phyloP scores from a whole-genome alignment of 2,329 filamentous ascomycete species.

The Hypoxylon sp. region DNA sequence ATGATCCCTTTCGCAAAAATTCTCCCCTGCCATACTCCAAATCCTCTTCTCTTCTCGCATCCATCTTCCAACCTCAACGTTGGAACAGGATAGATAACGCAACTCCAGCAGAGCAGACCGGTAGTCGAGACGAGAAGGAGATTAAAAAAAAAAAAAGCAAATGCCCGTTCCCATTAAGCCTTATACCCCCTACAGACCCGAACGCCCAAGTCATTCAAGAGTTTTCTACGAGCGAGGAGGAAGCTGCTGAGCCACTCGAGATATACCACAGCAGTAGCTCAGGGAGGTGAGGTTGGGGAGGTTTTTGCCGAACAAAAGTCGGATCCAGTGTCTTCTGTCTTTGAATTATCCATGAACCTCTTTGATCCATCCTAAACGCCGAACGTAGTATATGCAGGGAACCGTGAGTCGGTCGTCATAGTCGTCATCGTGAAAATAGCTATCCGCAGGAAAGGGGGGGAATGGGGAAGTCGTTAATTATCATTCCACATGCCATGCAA shows the following conservation, averaged over 20 bases:
- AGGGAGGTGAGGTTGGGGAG: background rate
- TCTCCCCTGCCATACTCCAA: constrained; percentile 28
- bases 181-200: constrained; percentile 11
- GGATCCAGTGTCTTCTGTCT: constrained; percentile 12
- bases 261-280: background rate
- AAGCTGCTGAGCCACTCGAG: constrained; percentile 1
- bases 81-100: constrained; percentile 4
- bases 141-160: constrained; percentile 17
- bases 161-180: constrained; percentile 11
- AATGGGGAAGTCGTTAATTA: constrained; percentile 35
- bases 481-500: constrained; percentile 36
- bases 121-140: constrained; percentile 23
- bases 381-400: constrained; percentile 52
- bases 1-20: constrained; percentile 25
- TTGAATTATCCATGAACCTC: constrained; percentile 27
- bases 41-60: constrained; percentile 21
- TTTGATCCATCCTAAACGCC: constrained; percentile 50
- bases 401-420: constrained; percentile 54
- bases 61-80: constrained; percentile 12
- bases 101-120: constrained; percentile 11
- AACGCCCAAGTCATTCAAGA: constrained; percentile 29
- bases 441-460: constrained; percentile 21
- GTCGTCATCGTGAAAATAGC: constrained; percentile 52
- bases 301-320: background rate
- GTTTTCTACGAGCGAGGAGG: constrained; percentile 8